A percentile compares a stretch with the other conserved stretches of the same genome.
phyloP scores from a whole-genome alignment of 2,329 filamentous ascomycete genomes.

The Cryphonectria carpinicola region DNA sequence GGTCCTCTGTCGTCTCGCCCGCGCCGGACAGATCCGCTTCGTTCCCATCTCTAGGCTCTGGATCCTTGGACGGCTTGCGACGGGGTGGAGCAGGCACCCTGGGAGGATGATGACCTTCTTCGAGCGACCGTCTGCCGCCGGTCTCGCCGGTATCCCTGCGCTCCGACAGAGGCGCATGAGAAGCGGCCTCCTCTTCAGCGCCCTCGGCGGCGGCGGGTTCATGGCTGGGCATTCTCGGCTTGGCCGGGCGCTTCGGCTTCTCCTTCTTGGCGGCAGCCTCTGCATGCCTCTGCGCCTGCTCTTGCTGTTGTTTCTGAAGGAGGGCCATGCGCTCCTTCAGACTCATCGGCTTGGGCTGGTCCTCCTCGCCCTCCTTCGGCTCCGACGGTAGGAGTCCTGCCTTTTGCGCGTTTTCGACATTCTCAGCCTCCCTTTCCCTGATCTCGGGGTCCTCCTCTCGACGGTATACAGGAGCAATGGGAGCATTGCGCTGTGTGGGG shows the following conservation, averaged over 20 bases:
- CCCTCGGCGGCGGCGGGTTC: conserved; percentile 34
- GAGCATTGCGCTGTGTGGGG: conserved; percentile 72
- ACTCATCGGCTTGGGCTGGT: conserved; percentile 88
- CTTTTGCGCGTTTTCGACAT: conserved; percentile 67
- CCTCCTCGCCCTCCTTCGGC: conserved; percentile 64
- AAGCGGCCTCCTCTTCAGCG: conserved; percentile 40
- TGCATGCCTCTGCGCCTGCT: conserved; percentile 82
- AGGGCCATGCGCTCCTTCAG: conserved; percentile 94
- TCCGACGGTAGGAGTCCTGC: conserved; percentile 60
- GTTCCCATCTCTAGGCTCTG: conserved; percentile 61
- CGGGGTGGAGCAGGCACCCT: conserved; percentile 49
- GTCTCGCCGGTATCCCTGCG: conserved; percentile 53
- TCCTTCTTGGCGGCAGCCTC: conserved; percentile 81
- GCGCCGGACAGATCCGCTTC: conserved; percentile 68
- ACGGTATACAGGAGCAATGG: conserved; percentile 76
- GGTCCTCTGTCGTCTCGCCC: conserved; percentile 65
- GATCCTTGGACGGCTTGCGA: conserved; percentile 53
- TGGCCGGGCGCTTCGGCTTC: conserved; percentile 80
- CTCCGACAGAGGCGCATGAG: conserved; percentile 46
- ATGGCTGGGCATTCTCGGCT: conserved; percentile 55
- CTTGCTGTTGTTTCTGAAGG: conserved; percentile 90
- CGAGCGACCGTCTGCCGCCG: conserved; percentile 54
- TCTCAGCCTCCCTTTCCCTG: conserved; percentile 67
- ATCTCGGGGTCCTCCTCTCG: conserved; percentile 85
- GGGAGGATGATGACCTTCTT: conserved; percentile 48